Evolutionary conservation across 2,329 filamentous ascomycete genomes (phyloP).

Genomic region (Botrytis squamosa): DNA sequence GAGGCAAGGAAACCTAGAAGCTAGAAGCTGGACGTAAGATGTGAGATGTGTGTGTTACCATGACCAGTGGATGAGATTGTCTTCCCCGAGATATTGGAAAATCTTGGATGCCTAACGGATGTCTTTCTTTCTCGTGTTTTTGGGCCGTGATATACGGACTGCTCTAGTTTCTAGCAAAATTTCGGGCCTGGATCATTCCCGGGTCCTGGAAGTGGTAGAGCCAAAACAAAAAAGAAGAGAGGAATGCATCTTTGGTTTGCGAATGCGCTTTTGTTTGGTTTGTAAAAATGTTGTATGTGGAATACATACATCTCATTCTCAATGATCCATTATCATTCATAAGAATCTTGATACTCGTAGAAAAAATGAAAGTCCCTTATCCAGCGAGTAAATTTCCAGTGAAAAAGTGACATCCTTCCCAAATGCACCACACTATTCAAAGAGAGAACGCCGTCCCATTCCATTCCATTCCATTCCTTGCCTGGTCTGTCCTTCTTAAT

Average conservation of each 20-base stretch:
- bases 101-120: neutral
- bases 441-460: slow-evolving; percentile 7
- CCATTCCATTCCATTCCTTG: slow-evolving; percentile 8
- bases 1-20: neutral
- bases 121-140: neutral
- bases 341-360: slow-evolving; percentile 4
- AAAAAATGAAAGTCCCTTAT: slow-evolving; percentile 5
- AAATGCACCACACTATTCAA: neutral
- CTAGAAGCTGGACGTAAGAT: neutral
- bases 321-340: slow-evolving; percentile 17
- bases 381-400: slow-evolving; percentile 2
- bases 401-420: neutral
- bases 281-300: slow-evolving; percentile 4
- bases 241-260: slow-evolving; percentile 1
- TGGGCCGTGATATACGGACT: neutral
- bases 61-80: neutral
- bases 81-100: slow-evolving; percentile 1
- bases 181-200: neutral
- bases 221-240: neutral
- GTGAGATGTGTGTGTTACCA: slow-evolving; percentile 7
- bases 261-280: neutral
- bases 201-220: neutral
- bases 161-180: neutral
- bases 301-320: slow-evolving; percentile 15
- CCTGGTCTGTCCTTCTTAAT: neutral